Evolutionary conservation across 2,329 filamentous ascomycete species (phyloP).

Genomic region (Alternaria burnsii): DNA sequence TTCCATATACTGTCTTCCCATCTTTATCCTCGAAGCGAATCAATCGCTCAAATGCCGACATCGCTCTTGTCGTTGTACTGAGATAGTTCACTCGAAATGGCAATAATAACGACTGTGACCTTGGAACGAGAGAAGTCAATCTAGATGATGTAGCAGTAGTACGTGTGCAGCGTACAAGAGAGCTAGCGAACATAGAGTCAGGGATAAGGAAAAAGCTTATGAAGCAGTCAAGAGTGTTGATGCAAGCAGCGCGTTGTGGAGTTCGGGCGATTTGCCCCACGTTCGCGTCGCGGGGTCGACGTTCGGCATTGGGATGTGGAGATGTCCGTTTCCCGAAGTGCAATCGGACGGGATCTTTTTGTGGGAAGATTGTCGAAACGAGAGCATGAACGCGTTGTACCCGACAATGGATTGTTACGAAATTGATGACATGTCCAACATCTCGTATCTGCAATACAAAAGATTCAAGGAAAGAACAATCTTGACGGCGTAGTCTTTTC

Average conservation of each 20-base stretch:
- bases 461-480: too few species aligned
- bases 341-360: background rate
- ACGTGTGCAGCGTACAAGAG: conserved; percentile 9
- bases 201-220: conserved; percentile 7
- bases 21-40: conserved; percentile 45
- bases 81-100: background rate
- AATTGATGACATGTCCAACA: too few species aligned
- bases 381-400: background rate
- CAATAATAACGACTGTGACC: background rate
- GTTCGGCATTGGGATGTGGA: conserved; percentile 18
- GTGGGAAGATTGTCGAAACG: background rate
- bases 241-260: conserved; percentile 1
- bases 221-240: background rate
- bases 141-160: background rate
- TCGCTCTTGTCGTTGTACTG: conserved; percentile 16
- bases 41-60: conserved; percentile 44
- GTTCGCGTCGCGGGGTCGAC: conserved; percentile 14
- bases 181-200: conserved; percentile 9
- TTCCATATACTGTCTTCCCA: conserved; percentile 43
- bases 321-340: background rate
- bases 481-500: background rate
- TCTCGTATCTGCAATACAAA: too few species aligned
- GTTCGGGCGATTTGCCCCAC: conserved; percentile 14
- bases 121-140: background rate
- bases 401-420: too few species aligned